A percentile compares a stretch with the other conserved stretches of the same genome.
Evolutionary conservation across 1,139 yeast genomes (phyloP).

Genomic region (Yamadazyma oceani): DNA sequence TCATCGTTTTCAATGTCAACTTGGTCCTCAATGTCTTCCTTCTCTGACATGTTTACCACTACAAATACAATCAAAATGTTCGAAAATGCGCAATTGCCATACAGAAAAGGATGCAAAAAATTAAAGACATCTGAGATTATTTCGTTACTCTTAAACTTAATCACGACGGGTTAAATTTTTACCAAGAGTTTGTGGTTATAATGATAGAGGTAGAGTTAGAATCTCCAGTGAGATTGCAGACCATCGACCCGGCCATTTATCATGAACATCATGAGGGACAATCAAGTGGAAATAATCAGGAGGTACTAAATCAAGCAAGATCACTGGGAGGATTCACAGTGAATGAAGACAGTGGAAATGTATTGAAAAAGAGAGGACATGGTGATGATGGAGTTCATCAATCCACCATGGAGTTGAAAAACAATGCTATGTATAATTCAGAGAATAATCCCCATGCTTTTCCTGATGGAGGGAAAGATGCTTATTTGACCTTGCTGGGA

Average conservation of each 20-base stretch:
- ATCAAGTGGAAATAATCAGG: too few species aligned
- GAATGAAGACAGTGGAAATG: neutral
- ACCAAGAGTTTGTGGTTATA: too few species aligned
- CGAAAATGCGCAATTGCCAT: too few species aligned
- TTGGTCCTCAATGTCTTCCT: conserved; percentile 5
- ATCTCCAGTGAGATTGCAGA: neutral
- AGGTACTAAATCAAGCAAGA: too few species aligned
- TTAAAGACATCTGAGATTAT: too few species aligned
- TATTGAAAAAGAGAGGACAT: conserved; percentile 3
- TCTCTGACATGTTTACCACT: conserved; percentile 15
- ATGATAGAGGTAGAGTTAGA: neutral
- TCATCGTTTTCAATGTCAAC: conserved; percentile 19
- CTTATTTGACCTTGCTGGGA: conserved; percentile 62
- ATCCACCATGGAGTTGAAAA: conserved; percentile 3
- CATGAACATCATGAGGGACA: too few species aligned
- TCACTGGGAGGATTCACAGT: neutral
- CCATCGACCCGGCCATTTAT: too few species aligned
- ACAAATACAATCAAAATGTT: too few species aligned
- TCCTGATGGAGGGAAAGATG: conserved; percentile 65
- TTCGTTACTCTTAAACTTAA: too few species aligned
- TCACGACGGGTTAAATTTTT: too few species aligned
- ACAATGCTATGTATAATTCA: conserved; percentile 22
- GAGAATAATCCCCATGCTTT: conserved; percentile 30
- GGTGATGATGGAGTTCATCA: conserved; percentile 1
- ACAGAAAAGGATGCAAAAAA: too few species aligned